Evolutionary conservation across 2,329 filamentous ascomycete species (phyloP).

Genomic region (Akanthomyces dipterigenus): DNA sequence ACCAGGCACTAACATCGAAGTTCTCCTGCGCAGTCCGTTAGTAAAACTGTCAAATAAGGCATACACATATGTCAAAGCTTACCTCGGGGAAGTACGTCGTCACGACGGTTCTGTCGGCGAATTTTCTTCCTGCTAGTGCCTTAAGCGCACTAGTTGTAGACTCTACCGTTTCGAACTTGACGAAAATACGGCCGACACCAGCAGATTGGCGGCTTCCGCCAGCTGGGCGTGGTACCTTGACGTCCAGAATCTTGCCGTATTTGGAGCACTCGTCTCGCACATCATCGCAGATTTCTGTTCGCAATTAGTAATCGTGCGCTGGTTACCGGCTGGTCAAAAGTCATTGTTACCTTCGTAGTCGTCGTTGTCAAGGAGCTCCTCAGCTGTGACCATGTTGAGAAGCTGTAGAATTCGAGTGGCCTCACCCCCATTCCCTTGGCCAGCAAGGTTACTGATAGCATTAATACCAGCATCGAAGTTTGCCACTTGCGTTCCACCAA

Average conservation of each 20-base stretch:
- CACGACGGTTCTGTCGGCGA: constrained; percentile 92
- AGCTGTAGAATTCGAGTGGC: constrained; percentile 81
- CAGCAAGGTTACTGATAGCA: constrained; percentile 95
- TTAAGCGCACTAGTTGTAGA: constrained; percentile 78
- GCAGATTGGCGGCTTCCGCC: constrained; percentile 76
- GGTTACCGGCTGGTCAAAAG: background rate
- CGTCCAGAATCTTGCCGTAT: constrained; percentile 74
- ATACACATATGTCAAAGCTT: constrained; percentile 20
- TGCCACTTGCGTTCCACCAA: constrained; percentile 86
- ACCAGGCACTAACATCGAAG: constrained; percentile 89
- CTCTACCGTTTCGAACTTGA: constrained; percentile 80
- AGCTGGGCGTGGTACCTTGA: constrained; percentile 86
- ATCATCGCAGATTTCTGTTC: constrained; percentile 88
- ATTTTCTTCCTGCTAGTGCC: constrained; percentile 90
- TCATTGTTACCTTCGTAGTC: constrained; percentile 77
- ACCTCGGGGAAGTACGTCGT: constrained; percentile 95
- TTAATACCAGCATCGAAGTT: constrained; percentile 94
- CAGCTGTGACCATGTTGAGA: constrained; percentile 96
- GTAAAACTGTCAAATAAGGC: constrained; percentile 11
- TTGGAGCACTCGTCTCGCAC: constrained; percentile 90
- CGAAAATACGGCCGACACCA: constrained; percentile 94
- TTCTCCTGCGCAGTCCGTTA: constrained; percentile 62
- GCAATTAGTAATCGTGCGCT: constrained; percentile 26
- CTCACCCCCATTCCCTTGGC: constrained; percentile 74
- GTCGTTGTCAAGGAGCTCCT: constrained; percentile 88